Conservation (phyloP, 805 yeast genomes). For the Lipomyces spencermartinsiae region DNA sequence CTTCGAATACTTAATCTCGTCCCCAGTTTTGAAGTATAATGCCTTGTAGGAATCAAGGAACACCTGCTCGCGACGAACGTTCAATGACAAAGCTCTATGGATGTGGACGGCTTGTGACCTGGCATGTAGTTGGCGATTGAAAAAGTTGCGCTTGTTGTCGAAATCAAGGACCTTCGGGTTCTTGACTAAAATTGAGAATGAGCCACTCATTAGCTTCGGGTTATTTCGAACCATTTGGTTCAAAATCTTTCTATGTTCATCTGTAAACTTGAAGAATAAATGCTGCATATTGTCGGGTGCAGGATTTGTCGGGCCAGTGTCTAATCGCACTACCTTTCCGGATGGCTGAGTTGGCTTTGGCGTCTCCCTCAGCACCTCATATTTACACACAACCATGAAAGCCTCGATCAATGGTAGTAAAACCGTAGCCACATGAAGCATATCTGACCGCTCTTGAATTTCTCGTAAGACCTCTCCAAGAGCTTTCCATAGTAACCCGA, state of each 20-base stretch:
- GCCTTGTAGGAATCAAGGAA: constrained; percentile 89
- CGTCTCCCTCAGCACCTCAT: constrained; percentile 26
- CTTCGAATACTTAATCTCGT: constrained; percentile 72
- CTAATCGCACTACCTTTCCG: constrained; percentile 66
- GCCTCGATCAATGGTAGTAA: constrained; percentile 88
- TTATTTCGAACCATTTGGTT: constrained; percentile 91
- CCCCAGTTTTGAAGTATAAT: constrained; percentile 75
- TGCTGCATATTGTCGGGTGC: constrained; percentile 4
- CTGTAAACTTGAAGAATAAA: constrained; percentile 83
- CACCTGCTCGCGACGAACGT: constrained; percentile 85
- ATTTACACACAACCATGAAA: constrained; percentile 95
- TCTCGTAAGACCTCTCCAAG: constrained; percentile 72
- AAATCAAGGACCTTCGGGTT: constrained; percentile 91
- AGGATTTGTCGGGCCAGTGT: constrained; percentile 46
- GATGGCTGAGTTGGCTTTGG: constrained; percentile 41
- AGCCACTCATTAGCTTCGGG: constrained; percentile 94
- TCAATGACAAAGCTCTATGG: constrained; percentile 60
- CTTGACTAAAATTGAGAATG: constrained; percentile 84
- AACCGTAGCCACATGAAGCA: constrained; percentile 75
- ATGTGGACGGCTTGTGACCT: constrained; percentile 47
- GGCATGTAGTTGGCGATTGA: constrained; percentile 72
- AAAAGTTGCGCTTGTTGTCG: constrained; percentile 89
- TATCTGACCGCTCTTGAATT: constrained; percentile 62
- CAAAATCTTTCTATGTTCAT: constrained; percentile 82
- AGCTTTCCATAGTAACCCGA: constrained; percentile 86